Evolutionary conservation across 2,329 filamentous ascomycete species (phyloP).

Genomic region (Calonectria naviculata): DNA sequence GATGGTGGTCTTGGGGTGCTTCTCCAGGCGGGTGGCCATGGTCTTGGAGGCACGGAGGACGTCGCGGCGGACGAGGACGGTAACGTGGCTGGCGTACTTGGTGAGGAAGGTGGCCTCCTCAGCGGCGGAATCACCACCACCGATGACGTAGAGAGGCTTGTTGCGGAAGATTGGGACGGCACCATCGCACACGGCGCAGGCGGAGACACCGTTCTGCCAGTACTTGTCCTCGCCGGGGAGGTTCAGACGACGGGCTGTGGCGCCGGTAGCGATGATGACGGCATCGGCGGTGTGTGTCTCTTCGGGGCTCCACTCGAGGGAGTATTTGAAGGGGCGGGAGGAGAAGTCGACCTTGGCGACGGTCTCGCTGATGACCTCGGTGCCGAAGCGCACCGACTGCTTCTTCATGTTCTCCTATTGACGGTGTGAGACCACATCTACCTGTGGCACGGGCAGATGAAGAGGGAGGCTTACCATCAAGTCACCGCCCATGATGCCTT

Average conservation of each 20-base stretch:
- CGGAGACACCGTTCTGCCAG: conserved; percentile 97
- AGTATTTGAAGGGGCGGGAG: conserved; percentile 88
- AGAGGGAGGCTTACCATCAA: conserved; percentile 74
- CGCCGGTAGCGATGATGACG: conserved; percentile 94
- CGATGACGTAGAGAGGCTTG: conserved; percentile 95
- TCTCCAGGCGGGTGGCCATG: conserved; percentile 87
- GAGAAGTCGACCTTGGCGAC: conserved; percentile 89
- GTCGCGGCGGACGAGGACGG: conserved; percentile 90
- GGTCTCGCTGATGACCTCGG: conserved; percentile 92
- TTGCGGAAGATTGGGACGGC: conserved; percentile 97
- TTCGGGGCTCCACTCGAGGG: conserved; percentile 88
- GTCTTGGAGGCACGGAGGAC: conserved; percentile 88
- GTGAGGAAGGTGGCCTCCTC: conserved; percentile 98
- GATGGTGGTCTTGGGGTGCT: conserved; percentile 91
- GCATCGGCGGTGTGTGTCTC: conserved; percentile 90
- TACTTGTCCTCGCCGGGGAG: conserved; percentile 92
- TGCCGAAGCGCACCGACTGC: conserved; percentile 93
- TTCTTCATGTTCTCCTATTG: conserved; percentile 84
- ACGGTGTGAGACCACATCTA: conserved; percentile 11
- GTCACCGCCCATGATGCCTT: conserved; percentile 85
- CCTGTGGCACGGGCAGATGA: neutral
- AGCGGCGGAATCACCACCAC: conserved; percentile 94
- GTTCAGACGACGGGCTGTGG: conserved; percentile 86
- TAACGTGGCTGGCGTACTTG: conserved; percentile 96
- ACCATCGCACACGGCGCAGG: conserved; percentile 97